These are phyloP conservation scores for Xylaria sp. DNA, from an alignment of 495 filamentous ascomycete species.

Conservation along the genomic window DNA sequence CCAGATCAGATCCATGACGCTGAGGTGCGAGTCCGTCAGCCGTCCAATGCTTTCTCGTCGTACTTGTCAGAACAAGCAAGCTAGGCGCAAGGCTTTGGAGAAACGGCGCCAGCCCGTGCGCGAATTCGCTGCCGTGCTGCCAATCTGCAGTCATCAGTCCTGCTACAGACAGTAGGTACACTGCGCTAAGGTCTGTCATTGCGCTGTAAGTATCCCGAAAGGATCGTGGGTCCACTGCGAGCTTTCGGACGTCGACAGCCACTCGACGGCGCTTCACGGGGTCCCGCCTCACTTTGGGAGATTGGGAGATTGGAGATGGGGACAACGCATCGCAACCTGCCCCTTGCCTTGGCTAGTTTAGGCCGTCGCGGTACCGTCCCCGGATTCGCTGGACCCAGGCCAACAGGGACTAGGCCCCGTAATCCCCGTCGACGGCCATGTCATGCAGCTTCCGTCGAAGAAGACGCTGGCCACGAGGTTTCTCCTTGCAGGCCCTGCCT, in stretches of 20 bases:
- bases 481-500: conserved; percentile 40
- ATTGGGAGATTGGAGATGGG: conserved; percentile 24
- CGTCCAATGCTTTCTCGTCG: conserved; percentile 15
- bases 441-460: conserved; percentile 42
- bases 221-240: conserved; percentile 32
- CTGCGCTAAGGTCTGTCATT: not conserved
- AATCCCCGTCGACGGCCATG: conserved; percentile 31
- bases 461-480: conserved; percentile 42
- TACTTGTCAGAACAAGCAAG: conserved; percentile 21
- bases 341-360: conserved; percentile 23
- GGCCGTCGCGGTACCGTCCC: conserved; percentile 29
- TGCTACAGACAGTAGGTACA: not conserved
- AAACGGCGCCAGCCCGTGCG: conserved; percentile 11
- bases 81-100: conserved; percentile 22
- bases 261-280: conserved; percentile 37
- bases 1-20: conserved; percentile 21
- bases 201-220: conserved; percentile 28
- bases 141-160: conserved; percentile 22
- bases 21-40: conserved; percentile 6
- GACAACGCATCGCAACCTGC: conserved; percentile 39
- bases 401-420: conserved; percentile 39
- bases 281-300: conserved; percentile 40
- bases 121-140: conserved; percentile 16
- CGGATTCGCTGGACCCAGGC: conserved; percentile 38
- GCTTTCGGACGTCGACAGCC: conserved; percentile 33